Conservation (phyloP, 1,284 basidiomycete species). For the Spongiforma sp. region DNA sequence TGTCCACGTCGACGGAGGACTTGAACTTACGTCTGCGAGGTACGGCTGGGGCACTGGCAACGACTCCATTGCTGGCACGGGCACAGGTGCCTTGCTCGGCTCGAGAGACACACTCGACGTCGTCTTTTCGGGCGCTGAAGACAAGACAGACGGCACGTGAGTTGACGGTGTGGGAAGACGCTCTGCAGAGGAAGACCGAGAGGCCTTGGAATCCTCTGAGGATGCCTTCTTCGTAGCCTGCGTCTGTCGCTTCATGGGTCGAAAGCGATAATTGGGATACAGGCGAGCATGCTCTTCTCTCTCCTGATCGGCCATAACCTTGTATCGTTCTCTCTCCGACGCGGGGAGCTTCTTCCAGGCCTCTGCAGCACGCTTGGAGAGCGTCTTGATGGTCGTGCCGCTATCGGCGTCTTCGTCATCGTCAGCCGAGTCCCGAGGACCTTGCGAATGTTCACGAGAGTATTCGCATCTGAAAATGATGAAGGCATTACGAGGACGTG, state of each 20-base stretch:
- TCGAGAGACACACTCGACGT: constrained; percentile 6
- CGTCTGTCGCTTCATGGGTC: constrained; percentile 51
- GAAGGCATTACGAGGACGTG: constrained; percentile 87
- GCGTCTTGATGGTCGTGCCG: constrained; percentile 43
- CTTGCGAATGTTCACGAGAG: constrained; percentile 43
- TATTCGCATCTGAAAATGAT: constrained; percentile 88
- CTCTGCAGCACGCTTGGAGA: constrained; percentile 67
- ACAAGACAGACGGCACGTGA: constrained; percentile 27
- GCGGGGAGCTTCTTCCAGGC: constrained; percentile 59
- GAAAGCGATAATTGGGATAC: constrained; percentile 66
- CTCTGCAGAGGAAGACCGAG: not conserved
- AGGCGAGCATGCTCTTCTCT: constrained; percentile 55
- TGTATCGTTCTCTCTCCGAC: constrained; percentile 54
- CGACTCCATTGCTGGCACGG: not conserved
- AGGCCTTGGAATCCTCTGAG: constrained; percentile 19
- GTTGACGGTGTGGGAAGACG: not conserved
- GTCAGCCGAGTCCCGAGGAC: constrained; percentile 21
- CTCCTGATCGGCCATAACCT: constrained; percentile 54
- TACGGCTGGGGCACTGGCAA: not conserved
- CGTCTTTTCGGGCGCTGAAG: constrained; percentile 11
- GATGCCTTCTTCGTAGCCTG: constrained; percentile 34
- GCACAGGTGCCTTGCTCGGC: not conserved
- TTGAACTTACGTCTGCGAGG: too few species aligned
- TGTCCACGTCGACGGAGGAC: too few species aligned
- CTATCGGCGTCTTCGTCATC: constrained; percentile 28